Evolutionary conservation across 768 basidiomycete genomes (phyloP).

Genomic region (Suillus ampliporus): DNA sequence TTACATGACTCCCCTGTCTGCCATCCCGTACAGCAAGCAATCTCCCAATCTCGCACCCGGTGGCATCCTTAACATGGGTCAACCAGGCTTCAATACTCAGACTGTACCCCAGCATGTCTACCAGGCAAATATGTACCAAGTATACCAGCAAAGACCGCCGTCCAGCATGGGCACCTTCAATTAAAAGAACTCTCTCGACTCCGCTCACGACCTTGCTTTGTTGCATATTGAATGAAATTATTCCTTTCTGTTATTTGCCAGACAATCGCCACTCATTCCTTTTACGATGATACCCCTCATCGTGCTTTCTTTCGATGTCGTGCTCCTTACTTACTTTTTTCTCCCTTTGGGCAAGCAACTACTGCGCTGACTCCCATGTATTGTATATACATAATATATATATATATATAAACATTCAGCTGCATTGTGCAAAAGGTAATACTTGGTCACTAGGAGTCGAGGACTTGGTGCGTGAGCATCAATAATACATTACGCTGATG

Average conservation of each 20-base stretch:
- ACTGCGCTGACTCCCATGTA: too few relatives aligned
- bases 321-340: slow-evolving; percentile 24
- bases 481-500: too few relatives aligned
- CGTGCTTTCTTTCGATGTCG: slow-evolving; percentile 18
- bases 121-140: slow-evolving; percentile 83
- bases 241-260: slow-evolving; percentile 35
- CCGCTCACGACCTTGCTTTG: slow-evolving; percentile 49
- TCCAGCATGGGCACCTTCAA: slow-evolving; percentile 80
- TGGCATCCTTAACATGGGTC: slow-evolving; percentile 66
- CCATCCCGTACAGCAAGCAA: slow-evolving; percentile 60
- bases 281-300: slow-evolving; percentile 40
- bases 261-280: slow-evolving; percentile 27
- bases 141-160: slow-evolving; percentile 78
- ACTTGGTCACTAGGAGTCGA: too few relatives aligned
- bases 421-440: too few relatives aligned
- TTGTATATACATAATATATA: too few relatives aligned
- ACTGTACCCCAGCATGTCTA: slow-evolving; percentile 74
- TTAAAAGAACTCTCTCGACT: slow-evolving; percentile 45
- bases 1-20: slow-evolving; percentile 35
- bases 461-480: too few relatives aligned
- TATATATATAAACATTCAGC: too few relatives aligned
- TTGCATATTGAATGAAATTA: slow-evolving; percentile 37
- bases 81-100: slow-evolving; percentile 66
- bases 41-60: slow-evolving; percentile 62
- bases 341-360: slow-evolving; percentile 24